A percentile compares a stretch with the other conserved stretches of the same genome.
Conservation (phyloP, 23 red algal genomes). For the Rhodosorus marinus region DNA sequence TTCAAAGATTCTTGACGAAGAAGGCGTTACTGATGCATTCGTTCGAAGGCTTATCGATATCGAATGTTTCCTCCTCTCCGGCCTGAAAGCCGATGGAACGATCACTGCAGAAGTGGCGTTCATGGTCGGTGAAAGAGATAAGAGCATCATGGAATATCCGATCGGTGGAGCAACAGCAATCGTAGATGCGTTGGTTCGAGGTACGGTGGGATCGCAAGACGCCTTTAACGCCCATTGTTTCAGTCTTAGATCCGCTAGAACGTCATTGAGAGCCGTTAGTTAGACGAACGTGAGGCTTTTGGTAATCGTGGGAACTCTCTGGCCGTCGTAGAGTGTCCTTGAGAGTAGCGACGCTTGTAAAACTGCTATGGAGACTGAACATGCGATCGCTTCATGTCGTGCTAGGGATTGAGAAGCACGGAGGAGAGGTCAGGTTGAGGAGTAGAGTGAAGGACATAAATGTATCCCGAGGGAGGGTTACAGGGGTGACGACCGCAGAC, state of each 20-base stretch:
- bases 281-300: too few relatives aligned
- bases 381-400: too few relatives aligned
- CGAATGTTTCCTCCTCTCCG: conserved; percentile 49
- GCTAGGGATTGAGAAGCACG: neutral
- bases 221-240: too few relatives aligned
- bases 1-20: conserved; percentile 7
- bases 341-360: too few relatives aligned
- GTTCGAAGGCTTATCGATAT: conserved; percentile 37
- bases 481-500: conserved; percentile 6
- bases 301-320: too few relatives aligned
- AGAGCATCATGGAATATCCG: conserved; percentile 41
- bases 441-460: conserved; percentile 24
- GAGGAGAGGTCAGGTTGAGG: conserved; percentile 18
- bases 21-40: conserved; percentile 33
- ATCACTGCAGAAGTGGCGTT: conserved; percentile 79
- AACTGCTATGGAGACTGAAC: too few relatives aligned
- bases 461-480: conserved; percentile 12
- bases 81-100: conserved; percentile 42
- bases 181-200: conserved; percentile 34
- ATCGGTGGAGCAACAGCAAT: conserved; percentile 24
- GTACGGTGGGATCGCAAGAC: conserved; percentile 21
- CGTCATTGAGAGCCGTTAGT: too few relatives aligned
- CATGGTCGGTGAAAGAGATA: conserved; percentile 45
- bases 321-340: too few relatives aligned
- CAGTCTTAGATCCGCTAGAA: too few relatives aligned